Evolutionary conservation across 2,329 filamentous ascomycete genomes (phyloP), one percentile per base, ranked within the genome.

Genomic region (Alternaria alternata): DNA sequence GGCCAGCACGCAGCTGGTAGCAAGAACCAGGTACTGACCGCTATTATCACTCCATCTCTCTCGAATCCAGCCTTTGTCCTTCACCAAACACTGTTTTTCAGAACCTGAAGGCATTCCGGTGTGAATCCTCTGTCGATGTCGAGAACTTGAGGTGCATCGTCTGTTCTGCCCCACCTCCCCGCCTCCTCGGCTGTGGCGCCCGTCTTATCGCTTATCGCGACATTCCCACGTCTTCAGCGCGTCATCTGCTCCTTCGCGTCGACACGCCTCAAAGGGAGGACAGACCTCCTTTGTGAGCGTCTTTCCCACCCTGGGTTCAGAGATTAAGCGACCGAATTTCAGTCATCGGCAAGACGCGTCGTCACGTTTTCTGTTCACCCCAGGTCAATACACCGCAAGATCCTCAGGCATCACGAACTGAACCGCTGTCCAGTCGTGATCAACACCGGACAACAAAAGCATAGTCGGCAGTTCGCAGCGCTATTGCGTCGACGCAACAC

Each of bases 181-280:
- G 51, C 51, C 14, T 55, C 51, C 38, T 63, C 67, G 66, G 62
- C 60, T 72, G 71, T 68, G 68, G 70, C 70, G 57, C 36, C 32
- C 14, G 12, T 14, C 51, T 63, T 67, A 70, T 67, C 66, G 66
- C 57, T 64, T 70, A 69, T 69, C 62, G 59, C 65, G 46, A 59
- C 55, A 46, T 59, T 30, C 5, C 36, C 26, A 18, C 53, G 48
- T 47, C 57, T 57, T 42, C 59, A 64, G 59, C 63, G 66, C 69
- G 70, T 72, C 71, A 74, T 67, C 59, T 54, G 54, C 51, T 43
- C 57, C 39, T 51, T 57, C 53, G 51, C 62, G 48, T 61, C 54
- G 52, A 39, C 52, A 52, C 48, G 22, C 54, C 34, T 61, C 54
- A 54, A 57, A 59, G 59, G 47, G 55, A 63, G 61, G 63, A 53